Conservation (phyloP, 164 flowering plant species). For the Hamamelis virginiana region DNA sequence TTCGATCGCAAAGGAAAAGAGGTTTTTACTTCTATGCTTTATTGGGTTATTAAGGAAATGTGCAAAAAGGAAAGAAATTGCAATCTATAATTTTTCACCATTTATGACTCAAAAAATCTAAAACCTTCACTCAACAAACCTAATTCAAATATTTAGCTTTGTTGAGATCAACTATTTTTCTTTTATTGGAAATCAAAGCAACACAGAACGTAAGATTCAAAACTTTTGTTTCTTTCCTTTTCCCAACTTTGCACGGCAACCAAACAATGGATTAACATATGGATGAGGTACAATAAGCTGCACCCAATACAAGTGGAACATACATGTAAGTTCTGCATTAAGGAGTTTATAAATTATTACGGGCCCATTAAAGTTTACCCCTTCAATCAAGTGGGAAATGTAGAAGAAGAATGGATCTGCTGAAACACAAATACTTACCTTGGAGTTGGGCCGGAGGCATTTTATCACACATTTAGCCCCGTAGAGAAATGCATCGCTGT, state of each 20-base stretch:
- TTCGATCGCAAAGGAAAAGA: not conserved
- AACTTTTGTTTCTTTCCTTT: too few relatives aligned
- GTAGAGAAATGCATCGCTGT: conserved; percentile 92
- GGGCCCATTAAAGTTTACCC: not conserved
- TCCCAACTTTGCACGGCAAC: too few relatives aligned
- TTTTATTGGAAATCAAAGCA: too few relatives aligned
- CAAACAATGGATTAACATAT: too few relatives aligned
- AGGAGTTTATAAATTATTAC: not conserved
- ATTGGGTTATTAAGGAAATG: not conserved
- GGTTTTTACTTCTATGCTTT: not conserved
- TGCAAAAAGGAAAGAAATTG: not conserved
- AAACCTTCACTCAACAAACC: not conserved
- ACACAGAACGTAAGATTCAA: too few relatives aligned
- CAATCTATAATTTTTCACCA: not conserved
- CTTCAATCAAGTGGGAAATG: not conserved
- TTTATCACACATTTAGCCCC: conserved; percentile 91
- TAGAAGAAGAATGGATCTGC: not conserved
- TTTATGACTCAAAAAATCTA: not conserved
- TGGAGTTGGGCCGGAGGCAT: conserved; percentile 58
- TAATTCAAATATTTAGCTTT: not conserved
- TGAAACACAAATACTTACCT: conserved; percentile 36
- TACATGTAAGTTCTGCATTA: too few relatives aligned
- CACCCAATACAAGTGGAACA: too few relatives aligned
- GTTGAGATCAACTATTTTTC: too few relatives aligned
- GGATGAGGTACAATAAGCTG: too few relatives aligned